These are phyloP conservation scores for Citrullus amarus DNA, from an alignment of 306 rosid genomes.

Conservation along the genomic window DNA sequence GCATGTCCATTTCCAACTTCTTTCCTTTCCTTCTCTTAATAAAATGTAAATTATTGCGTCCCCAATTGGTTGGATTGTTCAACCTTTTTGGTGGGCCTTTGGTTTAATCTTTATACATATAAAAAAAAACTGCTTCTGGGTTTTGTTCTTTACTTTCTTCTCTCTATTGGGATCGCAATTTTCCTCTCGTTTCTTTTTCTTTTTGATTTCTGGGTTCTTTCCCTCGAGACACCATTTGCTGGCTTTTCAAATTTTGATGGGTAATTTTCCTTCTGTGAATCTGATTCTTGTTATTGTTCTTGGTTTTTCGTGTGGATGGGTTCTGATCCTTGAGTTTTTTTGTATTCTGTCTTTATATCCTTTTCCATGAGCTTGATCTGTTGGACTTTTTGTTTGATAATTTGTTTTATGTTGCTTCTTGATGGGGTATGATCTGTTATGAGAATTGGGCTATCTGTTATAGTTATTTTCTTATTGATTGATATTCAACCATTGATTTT, in stretches of 20 bases:
- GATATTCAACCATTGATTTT: not conserved
- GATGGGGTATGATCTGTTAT: not conserved
- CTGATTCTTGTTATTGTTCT: not conserved
- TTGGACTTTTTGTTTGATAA: not conserved
- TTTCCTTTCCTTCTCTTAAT: not conserved
- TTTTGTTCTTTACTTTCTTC: conserved; percentile 2
- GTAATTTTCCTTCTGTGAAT: not conserved
- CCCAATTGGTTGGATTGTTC: conserved; percentile 46
- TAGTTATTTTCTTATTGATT: not conserved
- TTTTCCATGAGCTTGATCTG: not conserved
- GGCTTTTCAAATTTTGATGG: not conserved
- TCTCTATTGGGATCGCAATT: conserved; percentile 12
- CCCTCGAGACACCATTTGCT: not conserved
- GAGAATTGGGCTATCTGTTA: not conserved
- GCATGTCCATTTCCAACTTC: conserved; percentile 16
- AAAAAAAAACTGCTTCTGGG: conserved; percentile 14
- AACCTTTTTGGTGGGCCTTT: conserved; percentile 33
- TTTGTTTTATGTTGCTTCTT: not conserved
- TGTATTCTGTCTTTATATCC: not conserved
- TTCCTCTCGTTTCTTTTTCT: conserved; percentile 6
- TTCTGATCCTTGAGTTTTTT: not conserved
- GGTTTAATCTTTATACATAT: conserved; percentile 7
- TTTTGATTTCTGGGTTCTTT: conserved; percentile 1
- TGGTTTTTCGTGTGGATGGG: not conserved
- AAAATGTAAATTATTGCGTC: conserved; percentile 27